A percentile compares a stretch with the other conserved stretches of the same genome.
Evolutionary conservation across 1,284 basidiomycete genomes (phyloP).

Genomic region (Agroathelia rolfsii): DNA sequence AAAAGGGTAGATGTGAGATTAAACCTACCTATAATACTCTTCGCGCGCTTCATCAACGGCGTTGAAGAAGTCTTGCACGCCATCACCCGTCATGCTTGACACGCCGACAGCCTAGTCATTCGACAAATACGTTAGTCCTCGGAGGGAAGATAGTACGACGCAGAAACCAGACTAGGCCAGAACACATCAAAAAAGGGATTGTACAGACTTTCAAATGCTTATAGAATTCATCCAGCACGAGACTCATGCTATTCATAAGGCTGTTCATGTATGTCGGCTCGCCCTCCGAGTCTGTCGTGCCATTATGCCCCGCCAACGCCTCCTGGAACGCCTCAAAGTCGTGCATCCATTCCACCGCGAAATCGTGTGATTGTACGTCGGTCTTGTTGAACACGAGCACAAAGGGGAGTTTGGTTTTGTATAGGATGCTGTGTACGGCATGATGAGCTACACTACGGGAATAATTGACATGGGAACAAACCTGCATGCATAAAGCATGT

Average conservation of each 20-base stretch:
- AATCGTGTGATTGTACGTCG: constrained; percentile 82
- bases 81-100: constrained; percentile 90
- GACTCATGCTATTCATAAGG: constrained; percentile 98
- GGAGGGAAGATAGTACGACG: too few species aligned
- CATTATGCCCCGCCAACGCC: constrained; percentile 56
- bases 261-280: constrained; percentile 98
- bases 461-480: too few species aligned
- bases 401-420: constrained; percentile 97
- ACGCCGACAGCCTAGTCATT: constrained; percentile 98
- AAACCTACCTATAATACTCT: constrained; percentile 77
- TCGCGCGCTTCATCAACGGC: constrained; percentile 82
- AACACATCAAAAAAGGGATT: constrained; percentile 2
- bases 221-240: constrained; percentile 98
- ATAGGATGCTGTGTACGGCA: constrained; percentile 66
- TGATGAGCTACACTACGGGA: too few species aligned
- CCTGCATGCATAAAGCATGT: constrained; percentile 99
- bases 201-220: constrained; percentile 76
- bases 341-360: constrained; percentile 96
- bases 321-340: constrained; percentile 90
- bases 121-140: too few species aligned
- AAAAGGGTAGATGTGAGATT: constrained; percentile 1
- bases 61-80: constrained; percentile 84
- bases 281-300: constrained; percentile 70
- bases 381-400: constrained; percentile 99
- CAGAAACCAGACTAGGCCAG: constrained; percentile 5